These are phyloP conservation scores for Pythium brachiatum DNA, from an alignment of 352 stramenopile genomes.

Conservation along the genomic window DNA sequence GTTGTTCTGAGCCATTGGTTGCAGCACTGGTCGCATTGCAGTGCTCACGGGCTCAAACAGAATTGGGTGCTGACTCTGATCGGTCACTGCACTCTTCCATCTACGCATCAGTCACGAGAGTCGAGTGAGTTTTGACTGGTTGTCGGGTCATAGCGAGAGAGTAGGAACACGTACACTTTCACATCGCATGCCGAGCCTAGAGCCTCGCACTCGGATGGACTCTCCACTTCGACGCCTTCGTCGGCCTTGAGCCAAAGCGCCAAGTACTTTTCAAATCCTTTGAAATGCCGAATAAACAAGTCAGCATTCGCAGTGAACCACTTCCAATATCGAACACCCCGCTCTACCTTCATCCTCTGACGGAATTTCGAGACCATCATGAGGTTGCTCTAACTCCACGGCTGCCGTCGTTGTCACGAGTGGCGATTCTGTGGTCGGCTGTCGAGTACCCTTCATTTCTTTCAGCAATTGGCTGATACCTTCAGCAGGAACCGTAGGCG, in stretches of 20 bases:
- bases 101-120: constrained; percentile 1
- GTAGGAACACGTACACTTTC: constrained; percentile 31
- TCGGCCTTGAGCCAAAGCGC: constrained; percentile 52
- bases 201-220: constrained; percentile 30
- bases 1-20: constrained; percentile 29
- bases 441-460: not conserved
- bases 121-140: not conserved
- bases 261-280: constrained; percentile 37
- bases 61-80: not conserved
- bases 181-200: constrained; percentile 40
- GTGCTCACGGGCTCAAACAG: constrained; percentile 16
- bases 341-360: not conserved
- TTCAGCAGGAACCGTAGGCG: not conserved
- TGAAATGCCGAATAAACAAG: not conserved
- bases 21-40: constrained; percentile 27
- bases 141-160: not conserved
- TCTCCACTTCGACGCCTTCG: constrained; percentile 47
- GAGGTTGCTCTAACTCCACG: not conserved
- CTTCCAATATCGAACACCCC: no score
- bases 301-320: no score
- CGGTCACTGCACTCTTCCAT: constrained; percentile 14
- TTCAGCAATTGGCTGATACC: not conserved
- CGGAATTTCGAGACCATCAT: not conserved
- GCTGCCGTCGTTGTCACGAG: not conserved
- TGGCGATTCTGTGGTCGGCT: not conserved